Evolutionary conservation across 1,284 basidiomycete species (phyloP).

Genomic region (Phellopilus nigrolimitatus): DNA sequence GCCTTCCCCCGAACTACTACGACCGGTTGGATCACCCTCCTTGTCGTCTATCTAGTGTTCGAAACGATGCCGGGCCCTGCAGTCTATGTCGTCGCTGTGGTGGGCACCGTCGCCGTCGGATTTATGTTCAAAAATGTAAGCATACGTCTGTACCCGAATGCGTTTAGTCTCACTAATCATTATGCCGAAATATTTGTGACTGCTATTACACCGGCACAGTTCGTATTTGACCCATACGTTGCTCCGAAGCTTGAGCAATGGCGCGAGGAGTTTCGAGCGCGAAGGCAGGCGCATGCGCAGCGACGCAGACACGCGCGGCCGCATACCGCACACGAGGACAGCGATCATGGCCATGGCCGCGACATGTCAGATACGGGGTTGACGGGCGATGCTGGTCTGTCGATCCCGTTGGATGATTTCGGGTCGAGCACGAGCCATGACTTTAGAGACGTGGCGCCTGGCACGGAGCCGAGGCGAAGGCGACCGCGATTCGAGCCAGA

Average conservation of each 20-base stretch:
- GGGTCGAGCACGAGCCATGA: too few relatives aligned
- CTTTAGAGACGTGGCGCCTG: not conserved
- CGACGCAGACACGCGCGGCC: not conserved
- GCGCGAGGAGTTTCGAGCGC: constrained; percentile 8
- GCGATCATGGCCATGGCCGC: not conserved
- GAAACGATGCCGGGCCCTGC: constrained; percentile 12
- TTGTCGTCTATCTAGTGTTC: too few relatives aligned
- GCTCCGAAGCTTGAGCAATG: constrained; percentile 7
- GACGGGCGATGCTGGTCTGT: too few relatives aligned
- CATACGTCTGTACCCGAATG: not conserved
- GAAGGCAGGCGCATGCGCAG: not conserved
- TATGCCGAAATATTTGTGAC: not conserved
- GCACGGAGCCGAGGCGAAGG: not conserved
- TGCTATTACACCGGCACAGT: not conserved
- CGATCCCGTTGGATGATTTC: too few relatives aligned
- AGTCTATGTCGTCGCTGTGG: constrained; percentile 11
- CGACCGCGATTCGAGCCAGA: not conserved
- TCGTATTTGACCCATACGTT: constrained; percentile 15
- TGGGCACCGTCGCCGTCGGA: constrained; percentile 11
- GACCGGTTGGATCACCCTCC: too few relatives aligned
- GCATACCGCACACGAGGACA: not conserved
- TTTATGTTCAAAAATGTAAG: constrained; percentile 17
- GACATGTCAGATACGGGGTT: too few relatives aligned
- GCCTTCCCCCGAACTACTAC: too few relatives aligned
- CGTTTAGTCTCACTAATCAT: not conserved